Conservation (phyloP, 2,329 filamentous ascomycete species). For the Stagonosporopsis chrysanthemi region DNA sequence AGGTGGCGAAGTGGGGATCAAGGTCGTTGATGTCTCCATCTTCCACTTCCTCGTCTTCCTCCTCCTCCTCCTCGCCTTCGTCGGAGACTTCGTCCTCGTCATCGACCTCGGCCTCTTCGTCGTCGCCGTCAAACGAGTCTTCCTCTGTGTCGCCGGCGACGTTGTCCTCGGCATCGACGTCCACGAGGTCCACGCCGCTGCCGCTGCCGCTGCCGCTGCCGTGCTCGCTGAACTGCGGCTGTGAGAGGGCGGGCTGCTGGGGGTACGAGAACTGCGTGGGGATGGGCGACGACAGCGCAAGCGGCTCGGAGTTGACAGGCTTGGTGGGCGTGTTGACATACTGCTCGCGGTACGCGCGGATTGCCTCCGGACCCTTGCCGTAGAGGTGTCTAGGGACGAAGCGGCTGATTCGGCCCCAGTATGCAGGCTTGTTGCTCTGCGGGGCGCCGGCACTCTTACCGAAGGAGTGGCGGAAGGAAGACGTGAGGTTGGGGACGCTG, state of each 20-base stretch:
- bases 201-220: constrained; percentile 8
- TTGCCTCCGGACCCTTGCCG: constrained; percentile 42
- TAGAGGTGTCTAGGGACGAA: constrained; percentile 49
- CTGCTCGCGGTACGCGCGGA: constrained; percentile 37
- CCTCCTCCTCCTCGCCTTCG: background rate
- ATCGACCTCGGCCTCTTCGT: constrained; percentile 22
- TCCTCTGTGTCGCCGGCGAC: constrained; percentile 19
- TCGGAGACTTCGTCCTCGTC: constrained; percentile 17
- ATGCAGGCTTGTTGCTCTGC: constrained; percentile 35
- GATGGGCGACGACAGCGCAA: constrained; percentile 35
- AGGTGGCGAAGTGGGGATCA: constrained; percentile 1
- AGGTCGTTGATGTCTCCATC: constrained; percentile 11
- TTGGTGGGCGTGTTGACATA: constrained; percentile 26
- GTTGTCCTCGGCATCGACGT: constrained; percentile 19
- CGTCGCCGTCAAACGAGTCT: constrained; percentile 18
- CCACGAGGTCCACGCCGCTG: constrained; percentile 20
- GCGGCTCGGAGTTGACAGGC: constrained; percentile 28
- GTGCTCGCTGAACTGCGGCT: constrained; percentile 21
- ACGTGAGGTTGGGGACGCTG: constrained; percentile 36
- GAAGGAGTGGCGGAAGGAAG: constrained; percentile 20
- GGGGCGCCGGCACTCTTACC: constrained; percentile 21
- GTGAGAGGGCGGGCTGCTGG: constrained; percentile 17
- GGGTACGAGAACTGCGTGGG: constrained; percentile 31
- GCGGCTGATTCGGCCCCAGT: constrained; percentile 41
- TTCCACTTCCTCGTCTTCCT: background rate